Evolutionary conservation across 306 rosid species (phyloP).

Genomic region (Macrotyloma uniflorum): DNA sequence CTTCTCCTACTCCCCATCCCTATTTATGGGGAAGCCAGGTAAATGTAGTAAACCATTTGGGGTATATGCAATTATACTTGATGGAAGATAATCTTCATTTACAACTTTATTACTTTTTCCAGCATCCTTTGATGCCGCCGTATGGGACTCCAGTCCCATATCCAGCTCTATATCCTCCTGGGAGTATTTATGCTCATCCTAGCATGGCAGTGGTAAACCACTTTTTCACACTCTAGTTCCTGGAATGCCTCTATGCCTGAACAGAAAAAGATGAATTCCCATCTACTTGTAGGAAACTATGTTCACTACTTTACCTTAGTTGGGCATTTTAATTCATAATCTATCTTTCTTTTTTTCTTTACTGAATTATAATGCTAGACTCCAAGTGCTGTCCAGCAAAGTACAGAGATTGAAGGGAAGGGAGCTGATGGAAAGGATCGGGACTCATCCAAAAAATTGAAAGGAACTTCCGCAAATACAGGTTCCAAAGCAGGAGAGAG

Average conservation of each 20-base stretch:
- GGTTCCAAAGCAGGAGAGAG: constrained; percentile 74
- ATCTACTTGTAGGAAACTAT: constrained; percentile 13
- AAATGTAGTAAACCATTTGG: constrained; percentile 26
- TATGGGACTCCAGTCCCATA: constrained; percentile 97
- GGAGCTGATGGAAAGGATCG: constrained; percentile 77
- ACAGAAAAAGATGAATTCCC: background rate
- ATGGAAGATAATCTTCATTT: constrained; percentile 16
- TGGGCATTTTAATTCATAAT: constrained; percentile 26
- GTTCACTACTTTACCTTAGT: background rate
- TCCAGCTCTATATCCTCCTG: constrained; percentile 93
- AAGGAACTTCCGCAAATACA: constrained; percentile 64
- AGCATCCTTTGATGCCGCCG: constrained; percentile 92
- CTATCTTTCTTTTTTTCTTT: constrained; percentile 11
- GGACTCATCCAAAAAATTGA: constrained; percentile 62
- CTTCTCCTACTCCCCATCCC: constrained; percentile 88
- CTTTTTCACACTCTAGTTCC: constrained; percentile 16
- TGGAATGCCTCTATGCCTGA: background rate
- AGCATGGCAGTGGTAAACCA: constrained; percentile 74
- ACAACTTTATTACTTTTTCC: constrained; percentile 41
- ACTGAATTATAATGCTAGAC: constrained; percentile 53
- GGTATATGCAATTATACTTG: constrained; percentile 4
- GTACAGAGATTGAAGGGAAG: constrained; percentile 66
- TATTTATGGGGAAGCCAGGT: constrained; percentile 99
- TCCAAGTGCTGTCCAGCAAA: constrained; percentile 52
- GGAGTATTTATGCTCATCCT: constrained; percentile 92